A percentile compares a stretch with the other conserved stretches of the same genome.
These are phyloP conservation scores for Colletotrichum godetiae DNA, from an alignment of 2,329 filamentous ascomycete species.

Conservation along the genomic window DNA sequence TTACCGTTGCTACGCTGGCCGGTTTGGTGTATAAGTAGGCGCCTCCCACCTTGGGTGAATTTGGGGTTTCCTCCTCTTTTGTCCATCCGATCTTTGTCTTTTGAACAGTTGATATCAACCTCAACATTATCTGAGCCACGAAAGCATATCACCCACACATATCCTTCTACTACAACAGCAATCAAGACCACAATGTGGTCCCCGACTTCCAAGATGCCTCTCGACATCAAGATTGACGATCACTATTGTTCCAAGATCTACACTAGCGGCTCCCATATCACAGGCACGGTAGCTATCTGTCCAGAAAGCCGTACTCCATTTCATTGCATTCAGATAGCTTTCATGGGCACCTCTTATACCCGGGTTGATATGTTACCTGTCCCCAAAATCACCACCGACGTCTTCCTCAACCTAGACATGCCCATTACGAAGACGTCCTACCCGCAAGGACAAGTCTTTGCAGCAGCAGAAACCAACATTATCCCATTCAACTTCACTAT, in stretches of 20 bases:
- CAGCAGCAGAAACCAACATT: slow-evolving; percentile 57
- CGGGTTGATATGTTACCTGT: slow-evolving; percentile 62
- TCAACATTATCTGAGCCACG: background rate
- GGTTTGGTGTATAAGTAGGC: slow-evolving; percentile 7
- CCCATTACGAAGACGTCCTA: slow-evolving; percentile 59
- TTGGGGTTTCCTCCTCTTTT: background rate
- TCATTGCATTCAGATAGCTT: slow-evolving; percentile 62
- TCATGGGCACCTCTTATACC: slow-evolving; percentile 62
- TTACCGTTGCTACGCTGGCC: background rate
- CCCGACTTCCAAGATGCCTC: slow-evolving; percentile 39
- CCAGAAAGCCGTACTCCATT: slow-evolving; percentile 58
- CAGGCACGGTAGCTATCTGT: slow-evolving; percentile 59
- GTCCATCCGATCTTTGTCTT: background rate
- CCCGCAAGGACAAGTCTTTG: slow-evolving; percentile 58
- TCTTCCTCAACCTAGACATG: slow-evolving; percentile 67
- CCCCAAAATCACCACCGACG: slow-evolving; percentile 59
- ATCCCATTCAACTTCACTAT: slow-evolving; percentile 70
- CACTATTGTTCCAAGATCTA: slow-evolving; percentile 67
- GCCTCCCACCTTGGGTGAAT: background rate
- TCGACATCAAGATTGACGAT: slow-evolving; percentile 62
- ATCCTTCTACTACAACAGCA: background rate
- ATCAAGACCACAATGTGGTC: slow-evolving; percentile 38
- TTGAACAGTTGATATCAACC: background rate
- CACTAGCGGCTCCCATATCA: slow-evolving; percentile 62
- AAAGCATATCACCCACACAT: background rate